Percentiles rank a stretch among this genome's conserved stretches.
phyloP scores from a whole-genome alignment of 2,329 filamentous ascomycete species.

The Colletotrichum cuscutae region DNA sequence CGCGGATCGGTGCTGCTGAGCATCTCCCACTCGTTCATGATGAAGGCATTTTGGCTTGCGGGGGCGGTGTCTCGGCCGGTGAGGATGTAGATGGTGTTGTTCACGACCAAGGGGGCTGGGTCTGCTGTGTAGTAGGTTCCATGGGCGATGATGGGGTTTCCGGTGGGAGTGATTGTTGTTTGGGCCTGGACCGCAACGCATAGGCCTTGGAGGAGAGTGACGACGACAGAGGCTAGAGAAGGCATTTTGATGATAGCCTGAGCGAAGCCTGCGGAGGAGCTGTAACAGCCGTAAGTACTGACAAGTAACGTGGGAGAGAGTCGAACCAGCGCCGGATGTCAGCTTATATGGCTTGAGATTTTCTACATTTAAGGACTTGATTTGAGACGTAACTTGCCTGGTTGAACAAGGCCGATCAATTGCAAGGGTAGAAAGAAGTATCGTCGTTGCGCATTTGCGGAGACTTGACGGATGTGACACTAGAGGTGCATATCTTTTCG shows the following conservation, averaged over 20 bases:
- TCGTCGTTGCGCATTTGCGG: no score
- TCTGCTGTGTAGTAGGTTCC: slow-evolving; percentile 51
- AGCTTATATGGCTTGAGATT: no score
- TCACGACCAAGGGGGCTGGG: slow-evolving; percentile 49
- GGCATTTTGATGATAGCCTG: not conserved
- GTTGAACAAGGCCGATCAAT: no score
- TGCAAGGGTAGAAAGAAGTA: no score
- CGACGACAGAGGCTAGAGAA: not conserved
- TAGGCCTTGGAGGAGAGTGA: slow-evolving; percentile 2
- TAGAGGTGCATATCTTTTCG: no score
- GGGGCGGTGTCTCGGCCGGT: slow-evolving; percentile 47
- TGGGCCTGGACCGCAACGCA: slow-evolving; percentile 16
- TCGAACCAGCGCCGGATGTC: no score
- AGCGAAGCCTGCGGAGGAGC: no score
- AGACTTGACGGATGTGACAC: no score
- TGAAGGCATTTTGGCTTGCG: slow-evolving; percentile 43
- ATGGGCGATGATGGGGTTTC: slow-evolving; percentile 49
- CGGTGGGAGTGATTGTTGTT: slow-evolving; percentile 41
- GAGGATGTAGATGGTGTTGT: slow-evolving; percentile 49
- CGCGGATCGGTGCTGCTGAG: slow-evolving; percentile 41
- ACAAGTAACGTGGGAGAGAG: no score
- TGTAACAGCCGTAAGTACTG: no score
- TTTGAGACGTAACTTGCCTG: no score
- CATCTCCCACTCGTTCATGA: slow-evolving; percentile 50
- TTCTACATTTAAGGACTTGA: no score